Conservation (phyloP, 768 basidiomycete species). For the Pulveroboletus sp. region DNA sequence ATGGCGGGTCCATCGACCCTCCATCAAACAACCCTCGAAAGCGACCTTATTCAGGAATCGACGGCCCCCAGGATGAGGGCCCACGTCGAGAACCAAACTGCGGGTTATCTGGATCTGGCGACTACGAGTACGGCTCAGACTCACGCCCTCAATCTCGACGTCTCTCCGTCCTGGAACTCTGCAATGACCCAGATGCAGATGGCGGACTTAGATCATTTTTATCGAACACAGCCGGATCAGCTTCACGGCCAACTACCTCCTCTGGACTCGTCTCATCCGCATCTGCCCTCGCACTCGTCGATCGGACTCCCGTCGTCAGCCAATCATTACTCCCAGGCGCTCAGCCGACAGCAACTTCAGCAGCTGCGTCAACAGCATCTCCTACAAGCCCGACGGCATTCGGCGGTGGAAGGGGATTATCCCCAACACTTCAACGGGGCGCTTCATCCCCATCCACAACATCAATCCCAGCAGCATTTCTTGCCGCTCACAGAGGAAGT, state of each 20-base stretch:
- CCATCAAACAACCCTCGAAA: slow-evolving; percentile 51
- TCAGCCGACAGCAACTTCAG: slow-evolving; percentile 42
- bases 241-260: slow-evolving; percentile 43
- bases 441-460: slow-evolving; percentile 27
- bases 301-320: slow-evolving; percentile 35
- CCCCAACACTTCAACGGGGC: slow-evolving; percentile 37
- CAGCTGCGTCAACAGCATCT: slow-evolving; percentile 37
- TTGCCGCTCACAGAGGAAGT: slow-evolving; percentile 26
- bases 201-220: slow-evolving; percentile 45
- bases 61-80: slow-evolving; percentile 42
- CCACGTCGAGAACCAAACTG: slow-evolving; percentile 35
- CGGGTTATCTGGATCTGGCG: slow-evolving; percentile 30
- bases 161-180: slow-evolving; percentile 85
- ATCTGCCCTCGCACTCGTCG: slow-evolving; percentile 49
- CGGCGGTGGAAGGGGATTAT: slow-evolving; percentile 36
- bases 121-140: slow-evolving; percentile 68
- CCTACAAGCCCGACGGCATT: slow-evolving; percentile 32
- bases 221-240: slow-evolving; percentile 32
- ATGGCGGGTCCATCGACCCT: slow-evolving; percentile 31
- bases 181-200: slow-evolving; percentile 63
- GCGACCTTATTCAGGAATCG: slow-evolving; percentile 58
- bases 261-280: slow-evolving; percentile 45
- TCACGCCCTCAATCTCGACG: slow-evolving; percentile 76
- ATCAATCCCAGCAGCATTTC: slow-evolving; percentile 28
- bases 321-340: slow-evolving; percentile 46